A percentile compares a stretch with the other conserved stretches of the same genome.
Conservation (phyloP, 305 asterid genomes). For the Ilex paraguariensis region DNA sequence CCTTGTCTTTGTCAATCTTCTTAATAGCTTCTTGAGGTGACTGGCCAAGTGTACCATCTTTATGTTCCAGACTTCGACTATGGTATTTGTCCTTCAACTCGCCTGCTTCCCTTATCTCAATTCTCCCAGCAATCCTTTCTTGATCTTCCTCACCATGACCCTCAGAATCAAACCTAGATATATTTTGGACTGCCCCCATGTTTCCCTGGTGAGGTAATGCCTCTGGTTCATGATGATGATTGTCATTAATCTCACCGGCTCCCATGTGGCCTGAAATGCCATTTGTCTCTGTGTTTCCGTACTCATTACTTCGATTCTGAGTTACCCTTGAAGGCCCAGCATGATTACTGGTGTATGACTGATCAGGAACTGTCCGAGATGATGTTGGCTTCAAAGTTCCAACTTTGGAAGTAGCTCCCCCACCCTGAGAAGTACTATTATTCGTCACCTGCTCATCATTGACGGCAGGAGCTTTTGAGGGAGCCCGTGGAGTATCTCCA, state of each 20-base stretch:
- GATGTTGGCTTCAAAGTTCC: conserved; percentile 42
- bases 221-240: conserved; percentile 24
- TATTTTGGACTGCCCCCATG: conserved; percentile 34
- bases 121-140: conserved; percentile 34
- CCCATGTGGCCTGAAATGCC: conserved; percentile 23
- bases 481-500: conserved; percentile 54
- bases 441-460: conserved; percentile 47
- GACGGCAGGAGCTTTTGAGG: conserved; percentile 36
- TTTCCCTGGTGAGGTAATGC: conserved; percentile 30
- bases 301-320: conserved; percentile 43
- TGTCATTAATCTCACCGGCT: conserved; percentile 39
- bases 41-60: conserved; percentile 49
- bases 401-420: conserved; percentile 35
- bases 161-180: conserved; percentile 24
- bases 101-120: conserved; percentile 39
- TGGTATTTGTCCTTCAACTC: conserved; percentile 56
- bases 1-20: conserved; percentile 71
- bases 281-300: conserved; percentile 36
- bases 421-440: conserved; percentile 44
- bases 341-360: conserved; percentile 36
- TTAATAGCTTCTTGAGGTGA: conserved; percentile 57
- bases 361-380: conserved; percentile 25
- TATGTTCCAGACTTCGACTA: conserved; percentile 35
- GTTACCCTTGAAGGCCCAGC: conserved; percentile 28
- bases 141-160: conserved; percentile 40